phyloP scores from a whole-genome alignment of 495 filamentous ascomycete species.

The Lepraria neglecta region DNA sequence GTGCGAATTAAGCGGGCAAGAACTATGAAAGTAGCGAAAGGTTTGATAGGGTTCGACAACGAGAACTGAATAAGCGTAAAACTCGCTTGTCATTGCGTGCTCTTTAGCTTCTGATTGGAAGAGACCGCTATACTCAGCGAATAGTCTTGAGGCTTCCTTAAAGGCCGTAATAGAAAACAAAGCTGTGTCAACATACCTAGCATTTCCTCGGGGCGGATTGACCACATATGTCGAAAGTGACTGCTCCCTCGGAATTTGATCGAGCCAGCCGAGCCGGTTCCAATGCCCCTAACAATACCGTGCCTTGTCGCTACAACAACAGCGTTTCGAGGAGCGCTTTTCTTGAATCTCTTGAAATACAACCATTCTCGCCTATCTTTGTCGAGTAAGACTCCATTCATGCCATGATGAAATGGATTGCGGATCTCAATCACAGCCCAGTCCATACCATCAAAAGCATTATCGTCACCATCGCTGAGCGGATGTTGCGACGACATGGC shows the following conservation, averaged over 20 bases:
- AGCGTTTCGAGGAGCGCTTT: neutral
- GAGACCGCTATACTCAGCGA: too few species aligned
- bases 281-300: neutral
- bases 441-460: constrained; percentile 3
- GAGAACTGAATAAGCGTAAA: too few species aligned
- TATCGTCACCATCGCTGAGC: neutral
- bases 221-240: constrained; percentile 7
- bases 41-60: too few species aligned
- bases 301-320: constrained; percentile 7
- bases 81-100: too few species aligned
- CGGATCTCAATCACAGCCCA: constrained; percentile 12
- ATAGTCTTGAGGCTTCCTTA: too few species aligned
- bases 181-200: neutral
- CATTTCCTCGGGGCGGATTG: neutral
- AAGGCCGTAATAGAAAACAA: too few species aligned
- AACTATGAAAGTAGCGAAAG: too few species aligned
- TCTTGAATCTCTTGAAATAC: constrained; percentile 7
- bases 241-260: constrained; percentile 5
- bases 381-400: constrained; percentile 7
- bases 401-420: constrained; percentile 1
- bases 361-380: constrained; percentile 2
- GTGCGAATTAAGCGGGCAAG: neutral
- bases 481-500: constrained; percentile 3
- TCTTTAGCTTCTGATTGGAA: too few species aligned
- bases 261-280: constrained; percentile 5